Evolutionary conservation across 257 asterid genomes (phyloP), one percentile per base, ranked within the genome.

Genomic region (Ilex aquifolium): DNA sequence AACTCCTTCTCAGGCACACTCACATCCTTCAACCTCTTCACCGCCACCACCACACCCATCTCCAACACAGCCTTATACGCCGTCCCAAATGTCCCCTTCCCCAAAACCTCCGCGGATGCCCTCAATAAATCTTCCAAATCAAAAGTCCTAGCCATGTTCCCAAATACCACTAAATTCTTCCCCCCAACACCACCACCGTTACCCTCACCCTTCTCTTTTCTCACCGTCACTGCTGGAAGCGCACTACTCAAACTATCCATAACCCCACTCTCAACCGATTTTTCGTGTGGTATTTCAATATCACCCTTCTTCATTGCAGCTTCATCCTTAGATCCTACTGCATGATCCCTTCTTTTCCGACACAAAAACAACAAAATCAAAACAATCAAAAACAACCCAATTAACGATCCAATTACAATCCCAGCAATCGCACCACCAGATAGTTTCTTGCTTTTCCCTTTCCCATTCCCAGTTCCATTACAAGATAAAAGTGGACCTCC

Each of bases 341-440:
- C 79, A 10, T 73, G 63, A 36, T 36, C 8, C 56, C 66, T 65
- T 50, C 64, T 62, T 62, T 27, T 53, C 30, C 82, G 74, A 57
- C 94, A 82, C 72, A 83, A 57, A 36, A 86, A 79, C 64, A 93
- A 69, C 13, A 82, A 7, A 3, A 88, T 69, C 58, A 86, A 49
- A 31, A 90, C 66, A 50, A 87, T 21, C 44, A 87, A 31, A 39
- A 93, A 27, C 50, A 81, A 56, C 15, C 82, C 96, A 16, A 85
- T 10, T 6, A 85, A 69, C n/a, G 78, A 74, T 14, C 95, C 99
- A 8, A 85, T 75, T 56, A 87, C 78, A 30, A 90, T 90, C 55
- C 99, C 97, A 36, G 95, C 95, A 57, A 93, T 87, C 10, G 96
- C 96, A 6, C 96, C 97, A 32, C 88, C 89, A 42, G 99, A 87